Percentiles rank a stretch among this genome's conserved stretches.
These are phyloP conservation scores for Plasmodium gonderi DNA, from an alignment of 169 alveolate species.

Conservation along the genomic window DNA sequence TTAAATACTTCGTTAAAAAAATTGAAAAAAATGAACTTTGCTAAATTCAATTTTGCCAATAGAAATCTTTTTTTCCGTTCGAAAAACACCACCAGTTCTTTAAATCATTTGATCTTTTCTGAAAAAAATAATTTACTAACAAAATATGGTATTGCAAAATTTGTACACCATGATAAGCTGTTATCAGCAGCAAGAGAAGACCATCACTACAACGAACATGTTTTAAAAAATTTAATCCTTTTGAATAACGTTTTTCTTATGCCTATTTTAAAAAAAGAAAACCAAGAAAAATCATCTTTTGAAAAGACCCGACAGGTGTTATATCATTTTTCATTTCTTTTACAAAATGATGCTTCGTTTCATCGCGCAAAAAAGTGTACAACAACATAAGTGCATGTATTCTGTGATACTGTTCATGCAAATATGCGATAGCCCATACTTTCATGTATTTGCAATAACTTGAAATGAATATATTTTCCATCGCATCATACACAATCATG, in stretches of 20 bases:
- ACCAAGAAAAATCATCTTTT: not conserved
- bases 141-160: slow-evolving; percentile 16
- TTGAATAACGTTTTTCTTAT: slow-evolving; percentile 24
- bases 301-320: slow-evolving; percentile 10
- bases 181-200: not conserved
- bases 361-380: not conserved
- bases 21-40: slow-evolving; percentile 15
- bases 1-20: not conserved
- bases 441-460: too few species aligned
- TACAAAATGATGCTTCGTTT: not conserved
- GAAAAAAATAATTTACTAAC: slow-evolving; percentile 1
- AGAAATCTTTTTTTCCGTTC: slow-evolving; percentile 21
- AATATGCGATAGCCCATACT: too few species aligned
- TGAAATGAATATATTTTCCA: too few species aligned
- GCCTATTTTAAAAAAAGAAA: not conserved
- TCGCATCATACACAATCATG: not conserved
- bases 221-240: slow-evolving; percentile 12
- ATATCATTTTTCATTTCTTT: not conserved
- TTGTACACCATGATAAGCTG: not conserved
- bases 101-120: not conserved
- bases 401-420: too few species aligned
- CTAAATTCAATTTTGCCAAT: not conserved
- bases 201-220: not conserved
- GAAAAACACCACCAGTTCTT: slow-evolving; percentile 16
- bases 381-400: too few species aligned